These are phyloP conservation scores for Microcyclosporella mali DNA, from an alignment of 2,329 filamentous ascomycete genomes.

Conservation along the genomic window DNA sequence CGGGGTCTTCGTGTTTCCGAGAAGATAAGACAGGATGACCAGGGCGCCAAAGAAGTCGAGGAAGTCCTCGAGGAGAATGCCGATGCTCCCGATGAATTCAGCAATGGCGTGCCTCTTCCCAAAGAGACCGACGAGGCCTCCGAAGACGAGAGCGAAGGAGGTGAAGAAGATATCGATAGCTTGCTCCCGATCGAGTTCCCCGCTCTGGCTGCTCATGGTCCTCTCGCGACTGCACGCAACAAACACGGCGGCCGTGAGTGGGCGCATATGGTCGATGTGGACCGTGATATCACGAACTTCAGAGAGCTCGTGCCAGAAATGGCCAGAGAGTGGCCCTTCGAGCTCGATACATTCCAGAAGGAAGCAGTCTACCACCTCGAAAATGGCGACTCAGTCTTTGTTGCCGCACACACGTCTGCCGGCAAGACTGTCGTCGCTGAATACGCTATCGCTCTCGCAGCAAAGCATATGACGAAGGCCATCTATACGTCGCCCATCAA, in stretches of 20 bases:
- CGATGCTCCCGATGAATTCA: slow-evolving; percentile 37
- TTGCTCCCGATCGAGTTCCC: slow-evolving; percentile 90
- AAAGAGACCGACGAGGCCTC: slow-evolving; percentile 39
- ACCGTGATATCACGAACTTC: slow-evolving; percentile 90
- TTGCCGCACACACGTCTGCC: slow-evolving; percentile 93
- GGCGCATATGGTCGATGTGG: slow-evolving; percentile 98
- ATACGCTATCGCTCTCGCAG: slow-evolving; percentile 90
- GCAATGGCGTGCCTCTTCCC: slow-evolving; percentile 29
- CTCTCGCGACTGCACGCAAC: slow-evolving; percentile 63
- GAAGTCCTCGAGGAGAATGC: slow-evolving; percentile 50
- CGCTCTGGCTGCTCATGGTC: slow-evolving; percentile 76
- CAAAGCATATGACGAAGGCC: slow-evolving; percentile 99
- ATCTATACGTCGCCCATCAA: slow-evolving; percentile 99
- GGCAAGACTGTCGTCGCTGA: slow-evolving; percentile 98
- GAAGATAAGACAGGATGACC: slow-evolving; percentile 47
- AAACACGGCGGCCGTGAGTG: slow-evolving; percentile 78
- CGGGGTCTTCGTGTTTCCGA: slow-evolving; percentile 70
- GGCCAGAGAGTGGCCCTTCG: slow-evolving; percentile 93
- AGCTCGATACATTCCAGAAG: slow-evolving; percentile 96
- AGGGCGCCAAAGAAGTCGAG: slow-evolving; percentile 63
- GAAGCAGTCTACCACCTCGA: slow-evolving; percentile 97
- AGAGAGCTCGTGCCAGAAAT: slow-evolving; percentile 89
- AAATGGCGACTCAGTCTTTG: slow-evolving; percentile 93
- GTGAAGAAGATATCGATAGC: slow-evolving; percentile 66
- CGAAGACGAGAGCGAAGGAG: slow-evolving; percentile 36